Evolutionary conservation across 805 yeast genomes (phyloP).

Genomic region (Hermanozyma aechmeae): DNA sequence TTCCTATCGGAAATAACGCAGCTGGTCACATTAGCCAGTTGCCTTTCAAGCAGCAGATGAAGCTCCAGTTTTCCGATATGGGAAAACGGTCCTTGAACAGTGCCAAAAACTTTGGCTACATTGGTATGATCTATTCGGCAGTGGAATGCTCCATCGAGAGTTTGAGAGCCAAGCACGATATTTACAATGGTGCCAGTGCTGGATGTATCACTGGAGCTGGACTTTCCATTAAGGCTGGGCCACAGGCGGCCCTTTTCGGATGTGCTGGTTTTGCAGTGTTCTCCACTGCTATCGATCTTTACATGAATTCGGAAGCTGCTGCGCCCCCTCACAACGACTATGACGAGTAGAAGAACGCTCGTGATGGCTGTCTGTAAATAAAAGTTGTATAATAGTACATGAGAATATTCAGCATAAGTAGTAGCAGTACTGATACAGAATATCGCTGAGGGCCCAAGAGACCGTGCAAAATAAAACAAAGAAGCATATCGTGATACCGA

Average conservation of each 20-base stretch:
- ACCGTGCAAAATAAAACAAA: constrained; percentile 10
- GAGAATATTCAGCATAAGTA: constrained; percentile 19
- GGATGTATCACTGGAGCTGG: constrained; percentile 98
- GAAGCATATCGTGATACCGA: constrained; percentile 1
- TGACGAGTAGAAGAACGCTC: constrained; percentile 32
- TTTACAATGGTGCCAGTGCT: constrained; percentile 84
- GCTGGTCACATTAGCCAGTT: constrained; percentile 60
- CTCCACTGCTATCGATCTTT: constrained; percentile 55
- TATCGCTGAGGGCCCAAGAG: constrained; percentile 20
- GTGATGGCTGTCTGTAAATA: neutral
- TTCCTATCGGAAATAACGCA: constrained; percentile 54
- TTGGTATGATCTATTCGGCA: constrained; percentile 86
- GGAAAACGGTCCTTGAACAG: constrained; percentile 77
- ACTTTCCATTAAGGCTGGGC: constrained; percentile 85
- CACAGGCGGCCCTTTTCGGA: constrained; percentile 82
- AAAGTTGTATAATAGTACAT: constrained; percentile 4
- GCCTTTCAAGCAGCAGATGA: constrained; percentile 90
- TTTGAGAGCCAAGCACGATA: constrained; percentile 80
- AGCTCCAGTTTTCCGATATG: constrained; percentile 86
- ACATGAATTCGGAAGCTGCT: constrained; percentile 10
- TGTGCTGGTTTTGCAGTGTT: constrained; percentile 98
- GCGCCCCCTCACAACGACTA: constrained; percentile 82
- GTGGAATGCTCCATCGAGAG: constrained; percentile 88
- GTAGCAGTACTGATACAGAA: constrained; percentile 30
- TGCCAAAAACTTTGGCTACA: constrained; percentile 90